These are phyloP conservation scores for Tetradesmus obliquus DNA, from an alignment of 139 green algal genomes.

Conservation along the genomic window DNA sequence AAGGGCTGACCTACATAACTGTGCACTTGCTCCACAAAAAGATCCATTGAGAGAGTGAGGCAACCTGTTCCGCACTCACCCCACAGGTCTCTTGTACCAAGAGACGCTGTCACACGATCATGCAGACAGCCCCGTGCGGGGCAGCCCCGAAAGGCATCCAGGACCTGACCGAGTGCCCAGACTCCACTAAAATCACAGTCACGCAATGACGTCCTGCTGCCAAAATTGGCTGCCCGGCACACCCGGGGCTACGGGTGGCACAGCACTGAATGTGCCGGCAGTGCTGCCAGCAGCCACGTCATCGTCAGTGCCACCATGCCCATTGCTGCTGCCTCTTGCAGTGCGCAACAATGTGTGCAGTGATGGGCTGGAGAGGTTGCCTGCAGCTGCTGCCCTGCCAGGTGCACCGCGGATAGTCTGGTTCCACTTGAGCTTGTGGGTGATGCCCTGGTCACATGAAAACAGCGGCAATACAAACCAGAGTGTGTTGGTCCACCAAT, in stretches of 20 bases:
- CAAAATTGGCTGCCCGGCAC: neutral
- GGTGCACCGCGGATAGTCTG: neutral
- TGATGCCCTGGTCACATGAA: conserved; percentile 83
- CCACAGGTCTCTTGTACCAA: too few relatives aligned
- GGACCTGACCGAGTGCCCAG: too few relatives aligned
- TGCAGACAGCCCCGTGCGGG: too few relatives aligned
- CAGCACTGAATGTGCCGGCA: neutral
- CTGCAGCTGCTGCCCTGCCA: neutral
- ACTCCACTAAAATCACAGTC: too few relatives aligned
- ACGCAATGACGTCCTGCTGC: too few relatives aligned
- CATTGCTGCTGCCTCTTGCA: neutral
- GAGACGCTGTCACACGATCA: too few relatives aligned
- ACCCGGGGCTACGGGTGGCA: neutral
- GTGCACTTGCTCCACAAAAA: too few relatives aligned
- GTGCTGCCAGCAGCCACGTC: neutral
- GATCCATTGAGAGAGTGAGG: too few relatives aligned
- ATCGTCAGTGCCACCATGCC: neutral
- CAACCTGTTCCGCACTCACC: too few relatives aligned
- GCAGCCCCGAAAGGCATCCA: too few relatives aligned
- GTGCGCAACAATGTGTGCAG: neutral
- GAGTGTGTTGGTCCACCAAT: neutral
- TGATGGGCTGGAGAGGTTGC: too few relatives aligned
- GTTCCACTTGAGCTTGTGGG: conserved; percentile 89
- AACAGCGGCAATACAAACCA: neutral
- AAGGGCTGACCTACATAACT: too few relatives aligned